A percentile compares a stretch with the other conserved stretches of the same genome.
phyloP scores from a whole-genome alignment of 805 yeast species.

The Candida broadrunensis region DNA sequence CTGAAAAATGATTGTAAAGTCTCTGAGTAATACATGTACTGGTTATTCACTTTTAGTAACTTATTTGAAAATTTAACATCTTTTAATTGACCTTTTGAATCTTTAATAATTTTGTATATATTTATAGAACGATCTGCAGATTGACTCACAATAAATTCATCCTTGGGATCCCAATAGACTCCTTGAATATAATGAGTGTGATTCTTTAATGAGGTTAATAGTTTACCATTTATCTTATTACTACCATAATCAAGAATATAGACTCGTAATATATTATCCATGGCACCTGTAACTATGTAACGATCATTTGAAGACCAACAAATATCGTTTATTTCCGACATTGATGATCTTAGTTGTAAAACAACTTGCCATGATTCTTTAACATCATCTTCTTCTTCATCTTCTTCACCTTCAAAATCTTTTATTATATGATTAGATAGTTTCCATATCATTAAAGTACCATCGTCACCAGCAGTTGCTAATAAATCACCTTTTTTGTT shows the following conservation, averaged over 20 bases:
- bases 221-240: slow-evolving; percentile 48
- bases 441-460: slow-evolving; percentile 80
- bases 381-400: slow-evolving; percentile 45
- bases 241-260: slow-evolving; percentile 25
- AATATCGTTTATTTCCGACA: slow-evolving; percentile 84
- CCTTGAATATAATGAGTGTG: slow-evolving; percentile 95
- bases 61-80: slow-evolving; percentile 13
- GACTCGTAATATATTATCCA: slow-evolving; percentile 81
- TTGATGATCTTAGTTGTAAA: slow-evolving; percentile 53
- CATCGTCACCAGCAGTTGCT: slow-evolving; percentile 96
- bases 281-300: slow-evolving; percentile 81
- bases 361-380: slow-evolving; percentile 75
- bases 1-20: slow-evolving; percentile 89
- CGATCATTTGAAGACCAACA: slow-evolving; percentile 88
- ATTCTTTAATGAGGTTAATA: slow-evolving; percentile 59
- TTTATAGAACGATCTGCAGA: slow-evolving; percentile 84
- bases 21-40: slow-evolving; percentile 70
- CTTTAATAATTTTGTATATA: slow-evolving; percentile 41
- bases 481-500: slow-evolving; percentile 64
- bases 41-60: slow-evolving; percentile 10
- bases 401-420: slow-evolving; percentile 56
- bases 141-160: slow-evolving; percentile 77
- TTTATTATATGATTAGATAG: slow-evolving; percentile 49
- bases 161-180: slow-evolving; percentile 89
- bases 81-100: slow-evolving; percentile 15